These are phyloP conservation scores for Metschnikowia similis DNA, from an alignment of 805 yeast species.

Conservation along the genomic window DNA sequence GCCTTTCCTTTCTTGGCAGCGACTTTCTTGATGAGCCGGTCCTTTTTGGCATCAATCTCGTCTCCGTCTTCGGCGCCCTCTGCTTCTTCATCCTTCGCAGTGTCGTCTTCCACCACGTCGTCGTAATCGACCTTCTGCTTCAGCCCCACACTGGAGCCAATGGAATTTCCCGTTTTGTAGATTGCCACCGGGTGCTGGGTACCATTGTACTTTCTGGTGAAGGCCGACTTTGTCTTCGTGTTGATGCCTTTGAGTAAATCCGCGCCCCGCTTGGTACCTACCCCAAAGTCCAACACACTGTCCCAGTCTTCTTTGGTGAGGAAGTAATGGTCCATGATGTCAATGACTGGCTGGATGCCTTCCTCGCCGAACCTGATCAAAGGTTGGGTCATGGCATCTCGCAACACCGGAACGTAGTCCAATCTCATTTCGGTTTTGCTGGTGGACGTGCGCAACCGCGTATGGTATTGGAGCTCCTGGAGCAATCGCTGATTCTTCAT, in stretches of 20 bases:
- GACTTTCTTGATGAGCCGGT: conserved; percentile 53
- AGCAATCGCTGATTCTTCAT: conserved; percentile 73
- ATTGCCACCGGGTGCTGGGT: conserved; percentile 80
- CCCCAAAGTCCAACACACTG: conserved; percentile 72
- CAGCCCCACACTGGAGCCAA: conserved; percentile 24
- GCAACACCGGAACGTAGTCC: conserved; percentile 67
- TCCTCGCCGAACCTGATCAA: conserved; percentile 51
- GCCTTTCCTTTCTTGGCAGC: conserved; percentile 24
- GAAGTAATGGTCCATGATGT: conserved; percentile 79
- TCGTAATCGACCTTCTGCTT: conserved; percentile 58
- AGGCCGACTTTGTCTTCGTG: conserved; percentile 74
- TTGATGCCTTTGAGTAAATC: conserved; percentile 56
- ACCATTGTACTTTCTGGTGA: conserved; percentile 80
- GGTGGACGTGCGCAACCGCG: conserved; percentile 74
- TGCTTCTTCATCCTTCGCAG: conserved; percentile 41
- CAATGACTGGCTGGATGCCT: conserved; percentile 63
- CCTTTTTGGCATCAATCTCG: conserved; percentile 52
- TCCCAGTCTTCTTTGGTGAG: conserved; percentile 93
- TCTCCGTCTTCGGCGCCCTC: conserved; percentile 42
- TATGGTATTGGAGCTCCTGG: conserved; percentile 86
- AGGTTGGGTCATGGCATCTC: conserved; percentile 55
- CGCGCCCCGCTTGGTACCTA: conserved; percentile 50
- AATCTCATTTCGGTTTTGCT: conserved; percentile 70
- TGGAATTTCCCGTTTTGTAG: conserved; percentile 64
- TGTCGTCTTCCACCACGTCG: conserved; percentile 64